Conservation (phyloP, 768 basidiomycete species). For the Termitomyces heimii region DNA sequence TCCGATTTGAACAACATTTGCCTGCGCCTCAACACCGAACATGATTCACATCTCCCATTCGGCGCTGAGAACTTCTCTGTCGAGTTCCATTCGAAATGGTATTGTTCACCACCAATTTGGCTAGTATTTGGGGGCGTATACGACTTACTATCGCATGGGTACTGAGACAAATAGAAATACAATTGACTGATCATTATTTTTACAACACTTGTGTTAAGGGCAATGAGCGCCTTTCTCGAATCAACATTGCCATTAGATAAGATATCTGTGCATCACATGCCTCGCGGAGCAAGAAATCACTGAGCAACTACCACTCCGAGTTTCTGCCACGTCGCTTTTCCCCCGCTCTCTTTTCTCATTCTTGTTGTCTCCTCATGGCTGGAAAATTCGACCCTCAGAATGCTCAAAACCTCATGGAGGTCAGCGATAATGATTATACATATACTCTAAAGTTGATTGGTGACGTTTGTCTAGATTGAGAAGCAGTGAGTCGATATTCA, state of each 20-base stretch:
- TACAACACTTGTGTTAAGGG: background rate
- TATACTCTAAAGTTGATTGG: background rate
- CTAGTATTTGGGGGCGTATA: background rate
- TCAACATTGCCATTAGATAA: background rate
- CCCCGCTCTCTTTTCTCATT: background rate
- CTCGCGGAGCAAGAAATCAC: background rate
- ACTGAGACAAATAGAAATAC: background rate
- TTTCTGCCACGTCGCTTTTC: slow-evolving; percentile 14
- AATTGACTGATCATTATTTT: background rate
- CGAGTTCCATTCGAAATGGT: background rate
- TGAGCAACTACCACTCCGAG: background rate
- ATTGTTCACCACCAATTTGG: background rate
- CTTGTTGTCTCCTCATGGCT: slow-evolving; percentile 10
- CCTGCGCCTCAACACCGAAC: background rate
- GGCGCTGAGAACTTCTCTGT: background rate
- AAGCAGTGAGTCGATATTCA: slow-evolving; percentile 64
- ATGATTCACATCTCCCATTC: too few species aligned
- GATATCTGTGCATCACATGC: slow-evolving; percentile 8
- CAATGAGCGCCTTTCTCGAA: background rate
- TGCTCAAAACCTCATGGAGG: slow-evolving; percentile 90
- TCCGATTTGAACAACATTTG: background rate
- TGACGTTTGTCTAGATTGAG: slow-evolving; percentile 62
- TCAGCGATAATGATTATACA: slow-evolving; percentile 26
- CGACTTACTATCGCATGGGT: too few species aligned
- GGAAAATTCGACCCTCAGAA: slow-evolving; percentile 78